Percentiles rank a stretch among this genome's conserved stretches.
Evolutionary conservation across 306 rosid species (phyloP).

Genomic region (Prunus mongolica): DNA sequence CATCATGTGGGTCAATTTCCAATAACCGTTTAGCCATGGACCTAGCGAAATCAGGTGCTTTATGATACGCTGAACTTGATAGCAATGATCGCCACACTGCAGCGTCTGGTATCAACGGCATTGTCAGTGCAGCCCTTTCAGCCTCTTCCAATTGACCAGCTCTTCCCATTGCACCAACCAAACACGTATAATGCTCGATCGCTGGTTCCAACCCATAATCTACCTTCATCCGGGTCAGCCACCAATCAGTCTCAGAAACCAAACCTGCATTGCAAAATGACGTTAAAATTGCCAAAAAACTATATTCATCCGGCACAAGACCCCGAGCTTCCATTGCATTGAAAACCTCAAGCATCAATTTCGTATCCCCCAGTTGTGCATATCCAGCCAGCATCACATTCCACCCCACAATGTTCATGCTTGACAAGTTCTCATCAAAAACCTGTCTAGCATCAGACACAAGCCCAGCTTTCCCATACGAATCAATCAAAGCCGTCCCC

Average conservation of each 20-base stretch:
- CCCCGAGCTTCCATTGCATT: slow-evolving; percentile 43
- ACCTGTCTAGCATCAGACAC: slow-evolving; percentile 61
- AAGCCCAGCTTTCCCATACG: slow-evolving; percentile 74
- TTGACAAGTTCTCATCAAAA: slow-evolving; percentile 42
- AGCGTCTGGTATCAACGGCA: slow-evolving; percentile 73
- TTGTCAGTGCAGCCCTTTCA: slow-evolving; percentile 53
- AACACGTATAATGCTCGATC: slow-evolving; percentile 83
- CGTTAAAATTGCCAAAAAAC: slow-evolving; percentile 64
- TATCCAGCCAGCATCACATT: slow-evolving; percentile 81
- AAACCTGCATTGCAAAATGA: slow-evolving; percentile 54
- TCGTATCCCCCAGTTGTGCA: slow-evolving; percentile 72
- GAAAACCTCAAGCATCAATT: not conserved
- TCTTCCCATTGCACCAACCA: slow-evolving; percentile 18
- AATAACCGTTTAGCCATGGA: slow-evolving; percentile 54
- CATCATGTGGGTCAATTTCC: slow-evolving; percentile 66
- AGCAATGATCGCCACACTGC: slow-evolving; percentile 90
- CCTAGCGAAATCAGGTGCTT: slow-evolving; percentile 58
- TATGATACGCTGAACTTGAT: slow-evolving; percentile 58
- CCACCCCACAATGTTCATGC: slow-evolving; percentile 69
- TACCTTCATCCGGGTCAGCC: slow-evolving; percentile 62
- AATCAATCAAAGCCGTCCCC: slow-evolving; percentile 61
- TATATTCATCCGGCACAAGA: slow-evolving; percentile 62
- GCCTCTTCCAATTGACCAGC: slow-evolving; percentile 54
- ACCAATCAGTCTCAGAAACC: slow-evolving; percentile 49
- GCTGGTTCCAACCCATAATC: slow-evolving; percentile 61